A percentile compares a stretch with the other conserved stretches of the same genome.
Conservation (phyloP, 2,329 filamentous ascomycete genomes). For the Drechslerella dactyloides region DNA sequence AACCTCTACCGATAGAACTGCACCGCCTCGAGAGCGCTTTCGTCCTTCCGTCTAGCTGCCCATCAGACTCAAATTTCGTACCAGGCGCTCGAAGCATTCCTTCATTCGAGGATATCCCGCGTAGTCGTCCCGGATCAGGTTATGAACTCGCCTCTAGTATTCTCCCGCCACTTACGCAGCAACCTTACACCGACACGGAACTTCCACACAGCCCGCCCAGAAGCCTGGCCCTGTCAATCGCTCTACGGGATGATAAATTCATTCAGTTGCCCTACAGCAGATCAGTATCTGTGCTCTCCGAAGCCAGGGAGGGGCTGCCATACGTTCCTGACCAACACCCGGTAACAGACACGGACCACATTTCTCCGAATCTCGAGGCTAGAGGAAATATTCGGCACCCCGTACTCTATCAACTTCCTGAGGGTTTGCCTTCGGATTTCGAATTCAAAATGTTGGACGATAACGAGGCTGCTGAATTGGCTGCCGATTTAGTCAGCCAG, state of each 20-base stretch:
- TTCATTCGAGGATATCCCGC: conserved; percentile 7
- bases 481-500: conserved; percentile 11
- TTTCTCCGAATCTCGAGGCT: background rate
- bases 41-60: background rate
- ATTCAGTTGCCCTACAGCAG: conserved; percentile 25
- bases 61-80: background rate
- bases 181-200: background rate
- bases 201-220: conserved; percentile 5
- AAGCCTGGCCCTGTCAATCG: background rate
- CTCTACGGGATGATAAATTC: background rate
- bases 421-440: background rate
- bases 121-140: conserved; percentile 9
- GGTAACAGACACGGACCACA: background rate
- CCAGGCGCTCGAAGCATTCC: background rate
- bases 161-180: background rate
- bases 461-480: background rate
- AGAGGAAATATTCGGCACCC: background rate
- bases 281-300: conserved; percentile 12
- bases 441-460: background rate
- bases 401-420: background rate
- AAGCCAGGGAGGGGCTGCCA: conserved; percentile 13
- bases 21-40: background rate
- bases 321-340: conserved; percentile 1
- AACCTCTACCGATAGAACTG: background rate
- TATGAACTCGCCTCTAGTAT: background rate